Evolutionary conservation across 2,329 filamentous ascomycete genomes (phyloP).

Genomic region (Trichoderma hamatum): DNA sequence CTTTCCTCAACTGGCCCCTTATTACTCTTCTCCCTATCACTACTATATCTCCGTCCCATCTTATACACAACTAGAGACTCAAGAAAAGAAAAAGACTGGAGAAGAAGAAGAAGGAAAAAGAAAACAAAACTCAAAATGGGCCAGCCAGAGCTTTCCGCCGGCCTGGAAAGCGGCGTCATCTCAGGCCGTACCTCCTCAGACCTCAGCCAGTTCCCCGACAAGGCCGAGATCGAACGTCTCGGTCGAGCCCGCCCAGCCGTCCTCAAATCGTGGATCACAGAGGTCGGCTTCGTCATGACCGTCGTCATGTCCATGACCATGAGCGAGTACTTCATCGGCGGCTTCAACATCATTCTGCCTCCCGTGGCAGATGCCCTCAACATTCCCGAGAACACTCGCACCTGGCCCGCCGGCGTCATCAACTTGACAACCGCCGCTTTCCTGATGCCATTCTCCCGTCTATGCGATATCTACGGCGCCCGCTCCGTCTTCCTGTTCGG

Average conservation of each 20-base stretch:
- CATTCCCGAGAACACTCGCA: conserved; percentile 64
- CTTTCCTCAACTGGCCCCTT: not conserved
- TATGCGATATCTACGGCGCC: conserved; percentile 66
- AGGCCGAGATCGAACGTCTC: conserved; percentile 57
- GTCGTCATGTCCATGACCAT: conserved; percentile 66
- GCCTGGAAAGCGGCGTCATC: not conserved
- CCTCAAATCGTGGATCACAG: conserved; percentile 57
- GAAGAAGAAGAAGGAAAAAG: not conserved
- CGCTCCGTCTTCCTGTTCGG: conserved; percentile 63
- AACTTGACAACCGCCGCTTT: conserved; percentile 60
- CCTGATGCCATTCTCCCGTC: conserved; percentile 64
- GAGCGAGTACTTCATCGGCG: conserved; percentile 75
- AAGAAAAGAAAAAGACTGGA: not conserved
- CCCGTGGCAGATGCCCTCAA: conserved; percentile 62
- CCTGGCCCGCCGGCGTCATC: conserved; percentile 66
- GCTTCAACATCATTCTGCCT: conserved; percentile 74
- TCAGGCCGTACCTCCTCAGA: conserved; percentile 13
- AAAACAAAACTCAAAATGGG: not conserved
- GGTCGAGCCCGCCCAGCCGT: conserved; percentile 63
- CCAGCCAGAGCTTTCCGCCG: conserved; percentile 5
- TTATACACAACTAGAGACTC: not conserved
- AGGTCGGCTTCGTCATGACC: conserved; percentile 64
- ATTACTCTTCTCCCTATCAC: not conserved
- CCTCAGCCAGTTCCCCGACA: conserved; percentile 26
- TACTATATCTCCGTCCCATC: not conserved